These are phyloP conservation scores for Ilyonectria destructans DNA, from an alignment of 2,329 filamentous ascomycete species.

Conservation along the genomic window DNA sequence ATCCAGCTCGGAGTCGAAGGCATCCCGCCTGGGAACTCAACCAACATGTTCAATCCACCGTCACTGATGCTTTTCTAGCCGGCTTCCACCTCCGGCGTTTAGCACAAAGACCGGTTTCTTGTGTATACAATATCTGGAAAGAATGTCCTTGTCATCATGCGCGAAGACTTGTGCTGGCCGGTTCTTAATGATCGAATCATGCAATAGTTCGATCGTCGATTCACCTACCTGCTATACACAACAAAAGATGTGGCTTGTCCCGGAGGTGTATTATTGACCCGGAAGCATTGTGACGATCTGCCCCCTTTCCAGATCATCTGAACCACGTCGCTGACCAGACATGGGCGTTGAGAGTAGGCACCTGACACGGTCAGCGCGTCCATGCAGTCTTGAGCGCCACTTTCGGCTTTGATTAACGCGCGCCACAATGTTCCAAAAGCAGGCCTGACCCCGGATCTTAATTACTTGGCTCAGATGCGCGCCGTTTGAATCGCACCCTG, in stretches of 20 bases:
- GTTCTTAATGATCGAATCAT: background rate
- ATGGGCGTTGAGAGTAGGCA: conserved; percentile 12
- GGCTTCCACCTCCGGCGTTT: background rate
- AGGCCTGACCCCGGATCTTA: conserved; percentile 23
- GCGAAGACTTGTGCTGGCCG: conserved; percentile 5
- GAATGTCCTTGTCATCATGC: conserved; percentile 2
- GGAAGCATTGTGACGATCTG: conserved; percentile 22
- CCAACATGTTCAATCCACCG: background rate
- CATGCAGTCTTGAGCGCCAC: conserved; percentile 16
- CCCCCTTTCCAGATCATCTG: conserved; percentile 17
- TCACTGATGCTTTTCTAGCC: background rate
- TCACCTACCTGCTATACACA: background rate
- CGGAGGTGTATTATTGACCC: conserved; percentile 1
- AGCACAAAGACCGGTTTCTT: conserved; percentile 11
- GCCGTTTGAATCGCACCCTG: conserved; percentile 14
- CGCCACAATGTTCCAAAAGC: conserved; percentile 19
- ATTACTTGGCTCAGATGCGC: conserved; percentile 24
- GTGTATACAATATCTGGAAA: conserved; percentile 21
- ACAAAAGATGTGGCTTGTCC: background rate
- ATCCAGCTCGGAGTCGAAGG: background rate
- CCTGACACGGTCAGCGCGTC: conserved; percentile 24
- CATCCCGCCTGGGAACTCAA: background rate
- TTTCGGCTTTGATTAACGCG: conserved; percentile 23
- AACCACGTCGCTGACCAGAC: conserved; percentile 20
- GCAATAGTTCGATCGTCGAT: background rate